A percentile compares a stretch with the other conserved stretches of the same genome.
These are phyloP conservation scores for Tuber microsphaerosporum DNA, from an alignment of 495 filamentous ascomycete species.

Conservation along the genomic window DNA sequence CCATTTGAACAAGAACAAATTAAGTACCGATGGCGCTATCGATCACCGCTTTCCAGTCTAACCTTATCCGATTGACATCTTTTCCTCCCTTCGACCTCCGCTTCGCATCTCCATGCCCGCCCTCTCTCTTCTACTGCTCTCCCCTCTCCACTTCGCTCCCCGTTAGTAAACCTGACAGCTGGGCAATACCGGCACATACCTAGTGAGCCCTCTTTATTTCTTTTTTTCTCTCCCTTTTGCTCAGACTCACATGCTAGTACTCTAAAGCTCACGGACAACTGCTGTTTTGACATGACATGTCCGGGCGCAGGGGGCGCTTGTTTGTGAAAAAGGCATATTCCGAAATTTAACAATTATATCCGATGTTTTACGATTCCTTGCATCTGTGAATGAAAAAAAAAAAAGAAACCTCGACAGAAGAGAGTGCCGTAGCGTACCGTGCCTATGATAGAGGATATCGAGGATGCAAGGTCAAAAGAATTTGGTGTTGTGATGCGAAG, in stretches of 20 bases:
- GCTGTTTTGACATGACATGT: neutral
- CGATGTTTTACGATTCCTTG: conserved; percentile 6
- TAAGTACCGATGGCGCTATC: neutral
- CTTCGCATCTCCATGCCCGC: neutral
- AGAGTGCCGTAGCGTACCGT: neutral
- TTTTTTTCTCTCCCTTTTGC: neutral
- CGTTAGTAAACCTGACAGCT: neutral
- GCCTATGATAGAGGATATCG: neutral
- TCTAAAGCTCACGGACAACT: neutral
- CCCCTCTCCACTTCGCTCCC: neutral
- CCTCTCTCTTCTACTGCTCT: neutral
- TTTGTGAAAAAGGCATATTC: conserved; percentile 4
- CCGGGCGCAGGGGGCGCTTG: neutral
- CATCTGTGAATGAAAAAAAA: neutral
- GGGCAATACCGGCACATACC: neutral
- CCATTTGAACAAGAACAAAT: neutral
- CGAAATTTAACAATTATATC: neutral
- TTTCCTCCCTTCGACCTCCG: neutral
- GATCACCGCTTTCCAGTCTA: neutral
- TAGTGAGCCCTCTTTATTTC: neutral
- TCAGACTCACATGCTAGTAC: neutral
- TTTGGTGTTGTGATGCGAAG: neutral
- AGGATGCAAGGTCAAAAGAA: neutral
- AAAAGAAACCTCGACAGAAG: neutral
- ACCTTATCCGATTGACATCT: neutral